These are phyloP conservation scores for Aaosphaeria pasadenensis DNA, from an alignment of 2,329 filamentous ascomycete species.

Conservation along the genomic window DNA sequence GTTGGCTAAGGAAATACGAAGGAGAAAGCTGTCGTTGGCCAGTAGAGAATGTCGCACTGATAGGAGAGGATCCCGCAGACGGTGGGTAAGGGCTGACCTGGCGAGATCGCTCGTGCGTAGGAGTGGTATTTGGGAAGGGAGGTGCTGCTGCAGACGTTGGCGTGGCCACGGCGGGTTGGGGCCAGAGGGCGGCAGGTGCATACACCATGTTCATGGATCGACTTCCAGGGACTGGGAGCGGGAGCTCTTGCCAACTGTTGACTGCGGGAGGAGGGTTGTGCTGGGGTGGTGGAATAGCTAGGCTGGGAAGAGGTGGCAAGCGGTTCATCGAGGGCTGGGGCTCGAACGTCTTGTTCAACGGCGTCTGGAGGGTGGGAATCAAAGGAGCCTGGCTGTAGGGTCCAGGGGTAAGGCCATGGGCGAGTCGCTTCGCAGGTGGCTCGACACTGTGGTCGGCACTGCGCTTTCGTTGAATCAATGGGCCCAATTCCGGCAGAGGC, in stretches of 20 bases:
- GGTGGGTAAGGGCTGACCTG: slow-evolving; percentile 52
- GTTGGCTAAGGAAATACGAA: slow-evolving; percentile 80
- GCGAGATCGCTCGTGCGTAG: slow-evolving; percentile 36
- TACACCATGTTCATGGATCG: slow-evolving; percentile 79
- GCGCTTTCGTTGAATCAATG: slow-evolving; percentile 52
- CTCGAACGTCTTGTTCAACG: slow-evolving; percentile 31
- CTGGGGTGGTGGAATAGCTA: slow-evolving; percentile 60
- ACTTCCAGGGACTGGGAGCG: slow-evolving; percentile 52
- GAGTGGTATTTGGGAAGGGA: slow-evolving; percentile 18
- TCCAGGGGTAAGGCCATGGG: slow-evolving; percentile 33
- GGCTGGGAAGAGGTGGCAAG: slow-evolving; percentile 67
- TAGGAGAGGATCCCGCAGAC: slow-evolving; percentile 64
- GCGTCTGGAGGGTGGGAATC: slow-evolving; percentile 33
- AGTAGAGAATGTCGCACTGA: slow-evolving; percentile 60
- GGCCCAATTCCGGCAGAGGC: slow-evolving; percentile 40
- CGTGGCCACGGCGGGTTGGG: slow-evolving; percentile 40
- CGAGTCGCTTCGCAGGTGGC: slow-evolving; percentile 55
- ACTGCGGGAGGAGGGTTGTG: slow-evolving; percentile 24
- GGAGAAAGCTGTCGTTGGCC: slow-evolving; percentile 77
- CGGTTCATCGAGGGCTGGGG: slow-evolving; percentile 41
- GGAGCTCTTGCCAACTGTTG: slow-evolving; percentile 44
- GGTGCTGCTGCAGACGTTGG: slow-evolving; percentile 30
- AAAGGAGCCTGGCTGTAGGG: slow-evolving; percentile 34
- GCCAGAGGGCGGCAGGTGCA: slow-evolving; percentile 55
- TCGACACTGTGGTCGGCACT: slow-evolving; percentile 56